A percentile compares a stretch with the other conserved stretches of the same genome.
These are phyloP conservation scores for Daldinia grandis DNA, from an alignment of 495 filamentous ascomycete species.

Conservation along the genomic window DNA sequence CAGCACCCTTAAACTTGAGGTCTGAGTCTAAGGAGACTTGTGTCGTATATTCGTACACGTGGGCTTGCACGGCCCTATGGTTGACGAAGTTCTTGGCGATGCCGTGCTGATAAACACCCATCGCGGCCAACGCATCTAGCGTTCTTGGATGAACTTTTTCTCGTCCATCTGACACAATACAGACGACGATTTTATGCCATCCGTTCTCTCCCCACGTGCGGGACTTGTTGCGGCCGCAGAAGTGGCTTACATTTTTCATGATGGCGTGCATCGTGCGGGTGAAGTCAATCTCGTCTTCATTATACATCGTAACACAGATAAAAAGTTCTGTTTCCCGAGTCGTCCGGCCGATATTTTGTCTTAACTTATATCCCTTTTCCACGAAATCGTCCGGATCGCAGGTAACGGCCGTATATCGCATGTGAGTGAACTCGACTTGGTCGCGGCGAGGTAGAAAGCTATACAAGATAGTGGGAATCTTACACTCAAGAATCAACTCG, in stretches of 20 bases:
- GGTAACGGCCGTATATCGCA: constrained; percentile 99
- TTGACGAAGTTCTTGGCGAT: constrained; percentile 99
- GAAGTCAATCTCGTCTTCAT: constrained; percentile 95
- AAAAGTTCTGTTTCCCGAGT: constrained; percentile 95
- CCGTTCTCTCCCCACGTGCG: constrained; percentile 96
- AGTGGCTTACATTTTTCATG: constrained; percentile 97
- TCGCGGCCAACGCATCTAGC: constrained; percentile 92
- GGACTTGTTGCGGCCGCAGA: constrained; percentile 90
- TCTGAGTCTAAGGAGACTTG: constrained; percentile 96
- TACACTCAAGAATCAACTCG: constrained; percentile 97
- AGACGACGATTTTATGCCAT: constrained; percentile 99
- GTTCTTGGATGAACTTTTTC: constrained; percentile 94
- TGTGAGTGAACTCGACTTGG: constrained; percentile 97
- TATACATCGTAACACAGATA: constrained; percentile 99
- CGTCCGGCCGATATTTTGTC: constrained; percentile 91
- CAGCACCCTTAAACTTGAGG: constrained; percentile 97
- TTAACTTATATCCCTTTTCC: constrained; percentile 85
- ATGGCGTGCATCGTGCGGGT: constrained; percentile 98
- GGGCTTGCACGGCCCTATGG: constrained; percentile 79
- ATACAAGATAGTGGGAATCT: constrained; percentile 97
- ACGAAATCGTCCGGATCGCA: constrained; percentile 98
- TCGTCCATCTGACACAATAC: constrained; percentile 92
- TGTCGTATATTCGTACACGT: constrained; percentile 99
- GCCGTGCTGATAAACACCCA: constrained; percentile 98
- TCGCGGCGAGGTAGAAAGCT: constrained; percentile 91